Conservation (phyloP, 2,329 filamentous ascomycete species). For the Stachybotrys chlorohalonatus region DNA sequence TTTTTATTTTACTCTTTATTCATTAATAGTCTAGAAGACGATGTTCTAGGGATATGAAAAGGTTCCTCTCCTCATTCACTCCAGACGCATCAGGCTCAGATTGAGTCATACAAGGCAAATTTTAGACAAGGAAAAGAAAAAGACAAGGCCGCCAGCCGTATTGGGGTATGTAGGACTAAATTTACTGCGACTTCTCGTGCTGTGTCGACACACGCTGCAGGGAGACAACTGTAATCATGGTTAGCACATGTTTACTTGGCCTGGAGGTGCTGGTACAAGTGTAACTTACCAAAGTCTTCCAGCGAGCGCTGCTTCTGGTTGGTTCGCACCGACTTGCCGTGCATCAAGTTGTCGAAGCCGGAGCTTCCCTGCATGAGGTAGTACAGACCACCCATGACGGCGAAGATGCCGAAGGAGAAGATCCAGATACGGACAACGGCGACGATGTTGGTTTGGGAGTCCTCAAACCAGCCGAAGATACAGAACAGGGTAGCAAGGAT, state of each 20-base stretch:
- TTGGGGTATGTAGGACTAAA: slow-evolving; percentile 28
- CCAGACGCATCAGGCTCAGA: slow-evolving; percentile 23
- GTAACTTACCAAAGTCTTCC: slow-evolving; percentile 75
- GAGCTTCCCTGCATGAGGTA: slow-evolving; percentile 74
- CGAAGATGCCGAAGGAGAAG: slow-evolving; percentile 85
- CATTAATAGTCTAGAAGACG: slow-evolving; percentile 32
- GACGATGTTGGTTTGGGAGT: slow-evolving; percentile 63
- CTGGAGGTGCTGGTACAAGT: background rate
- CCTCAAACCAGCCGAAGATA: slow-evolving; percentile 74
- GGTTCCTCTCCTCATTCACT: slow-evolving; percentile 23
- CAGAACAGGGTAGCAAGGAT: slow-evolving; percentile 78
- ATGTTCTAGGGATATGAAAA: slow-evolving; percentile 28
- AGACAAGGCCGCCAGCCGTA: slow-evolving; percentile 21
- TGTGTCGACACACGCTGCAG: slow-evolving; percentile 85
- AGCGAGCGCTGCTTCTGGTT: slow-evolving; percentile 75
- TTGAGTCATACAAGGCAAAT: slow-evolving; percentile 29
- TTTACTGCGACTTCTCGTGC: slow-evolving; percentile 78
- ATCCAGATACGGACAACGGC: slow-evolving; percentile 84
- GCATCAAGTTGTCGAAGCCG: slow-evolving; percentile 87
- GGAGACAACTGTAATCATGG: slow-evolving; percentile 59
- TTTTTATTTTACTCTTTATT: slow-evolving; percentile 28
- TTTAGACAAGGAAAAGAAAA: slow-evolving; percentile 29
- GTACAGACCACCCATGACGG: slow-evolving; percentile 63
- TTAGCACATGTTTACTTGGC: slow-evolving; percentile 32
- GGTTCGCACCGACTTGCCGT: slow-evolving; percentile 77